A percentile compares a stretch with the other conserved stretches of the same genome.
These are phyloP conservation scores for Pleurotus pulmonarius DNA, from an alignment of 768 basidiomycete genomes.

Conservation along the genomic window DNA sequence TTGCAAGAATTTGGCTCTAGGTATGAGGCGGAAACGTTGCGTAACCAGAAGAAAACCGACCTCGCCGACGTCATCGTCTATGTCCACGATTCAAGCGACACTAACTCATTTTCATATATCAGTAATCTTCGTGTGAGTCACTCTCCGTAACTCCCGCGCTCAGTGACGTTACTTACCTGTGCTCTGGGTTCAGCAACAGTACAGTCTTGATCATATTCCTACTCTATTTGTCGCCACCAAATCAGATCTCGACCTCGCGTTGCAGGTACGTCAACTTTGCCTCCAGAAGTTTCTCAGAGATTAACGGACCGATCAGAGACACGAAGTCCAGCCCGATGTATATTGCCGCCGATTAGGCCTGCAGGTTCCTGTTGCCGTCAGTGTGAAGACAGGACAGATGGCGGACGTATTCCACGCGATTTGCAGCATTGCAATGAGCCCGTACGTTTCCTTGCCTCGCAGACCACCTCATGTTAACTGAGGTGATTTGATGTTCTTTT, in stretches of 20 bases:
- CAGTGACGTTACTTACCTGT: constrained; percentile 8
- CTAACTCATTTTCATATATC: constrained; percentile 98
- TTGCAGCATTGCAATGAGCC: constrained; percentile 80
- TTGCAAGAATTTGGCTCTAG: constrained; percentile 96
- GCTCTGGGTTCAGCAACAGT: constrained; percentile 74
- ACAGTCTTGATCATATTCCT: constrained; percentile 91
- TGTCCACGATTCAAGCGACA: constrained; percentile 96
- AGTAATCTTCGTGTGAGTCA: constrained; percentile 82
- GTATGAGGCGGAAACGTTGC: constrained; percentile 87
- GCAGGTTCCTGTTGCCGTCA: constrained; percentile 94
- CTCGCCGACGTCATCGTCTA: constrained; percentile 93
- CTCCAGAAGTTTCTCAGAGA: neutral
- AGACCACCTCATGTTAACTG: constrained; percentile 11
- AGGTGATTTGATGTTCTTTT: constrained; percentile 17
- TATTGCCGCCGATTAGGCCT: constrained; percentile 87
- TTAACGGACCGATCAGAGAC: constrained; percentile 51
- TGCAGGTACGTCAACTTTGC: constrained; percentile 58
- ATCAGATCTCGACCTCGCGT: constrained; percentile 93
- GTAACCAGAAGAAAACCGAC: constrained; percentile 89
- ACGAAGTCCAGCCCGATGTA: constrained; percentile 98
- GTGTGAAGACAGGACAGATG: constrained; percentile 79
- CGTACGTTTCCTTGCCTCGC: constrained; percentile 49
- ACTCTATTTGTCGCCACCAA: constrained; percentile 98
- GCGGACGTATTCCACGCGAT: constrained; percentile 88
- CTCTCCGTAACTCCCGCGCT: neutral